Conservation (phyloP, 2,329 filamentous ascomycete species). For the Colletotrichum tanaceti region DNA sequence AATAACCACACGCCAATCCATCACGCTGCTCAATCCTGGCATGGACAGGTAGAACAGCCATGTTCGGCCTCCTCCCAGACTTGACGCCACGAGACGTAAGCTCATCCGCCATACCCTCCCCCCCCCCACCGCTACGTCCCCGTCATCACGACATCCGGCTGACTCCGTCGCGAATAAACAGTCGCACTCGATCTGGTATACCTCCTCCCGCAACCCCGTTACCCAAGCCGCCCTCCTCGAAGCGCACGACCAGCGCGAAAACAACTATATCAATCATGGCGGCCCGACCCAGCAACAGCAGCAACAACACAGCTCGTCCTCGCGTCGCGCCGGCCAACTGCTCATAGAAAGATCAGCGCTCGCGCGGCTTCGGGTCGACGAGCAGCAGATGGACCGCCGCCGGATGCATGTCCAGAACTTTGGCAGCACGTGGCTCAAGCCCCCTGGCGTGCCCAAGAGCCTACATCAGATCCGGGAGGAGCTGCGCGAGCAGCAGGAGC, state of each 20-base stretch:
- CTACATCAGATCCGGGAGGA: conserved; percentile 92
- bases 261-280: conserved; percentile 43
- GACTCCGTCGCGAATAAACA: conserved; percentile 50
- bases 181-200: conserved; percentile 82
- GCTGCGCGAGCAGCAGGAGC: conserved; percentile 87
- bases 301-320: conserved; percentile 41
- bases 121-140: background rate
- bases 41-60: conserved; percentile 46
- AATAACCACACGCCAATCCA: background rate
- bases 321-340: conserved; percentile 55
- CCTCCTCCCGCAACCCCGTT: conserved; percentile 67
- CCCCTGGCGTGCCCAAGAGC: conserved; percentile 88
- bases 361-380: conserved; percentile 78
- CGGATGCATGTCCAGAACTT: conserved; percentile 87
- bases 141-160: conserved; percentile 9
- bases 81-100: conserved; percentile 78
- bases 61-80: conserved; percentile 74
- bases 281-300: conserved; percentile 42
- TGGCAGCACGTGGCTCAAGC: conserved; percentile 89
- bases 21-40: background rate
- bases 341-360: conserved; percentile 71
- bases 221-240: conserved; percentile 51
- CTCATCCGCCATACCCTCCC: conserved; percentile 28
- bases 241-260: conserved; percentile 46
- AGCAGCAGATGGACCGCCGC: conserved; percentile 79